Conservation (phyloP, 2,329 filamentous ascomycete species). For the Capronia americana region DNA sequence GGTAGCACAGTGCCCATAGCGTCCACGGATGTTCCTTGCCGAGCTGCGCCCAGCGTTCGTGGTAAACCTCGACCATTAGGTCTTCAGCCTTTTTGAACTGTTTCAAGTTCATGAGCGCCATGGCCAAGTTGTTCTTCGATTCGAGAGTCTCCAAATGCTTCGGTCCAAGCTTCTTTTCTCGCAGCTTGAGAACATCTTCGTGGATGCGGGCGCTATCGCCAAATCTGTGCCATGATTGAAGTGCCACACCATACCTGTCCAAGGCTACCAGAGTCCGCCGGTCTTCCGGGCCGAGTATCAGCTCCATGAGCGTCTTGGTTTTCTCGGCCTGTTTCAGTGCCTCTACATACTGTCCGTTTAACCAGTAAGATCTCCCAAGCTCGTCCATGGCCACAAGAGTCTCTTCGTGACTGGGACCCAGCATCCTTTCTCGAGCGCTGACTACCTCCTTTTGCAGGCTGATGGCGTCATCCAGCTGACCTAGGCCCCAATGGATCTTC, state of each 20-base stretch:
- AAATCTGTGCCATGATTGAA: constrained; percentile 32
- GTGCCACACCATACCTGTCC: constrained; percentile 30
- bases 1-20: constrained; percentile 35
- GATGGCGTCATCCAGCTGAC: constrained; percentile 32
- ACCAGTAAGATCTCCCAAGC: constrained; percentile 32
- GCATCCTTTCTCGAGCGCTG: constrained; percentile 20
- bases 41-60: constrained; percentile 26
- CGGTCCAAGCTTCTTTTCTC: constrained; percentile 4
- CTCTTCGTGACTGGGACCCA: constrained; percentile 22
- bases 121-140: constrained; percentile 21
- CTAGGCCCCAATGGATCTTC: constrained; percentile 30
- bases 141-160: constrained; percentile 12
- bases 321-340: constrained; percentile 22
- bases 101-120: constrained; percentile 28
- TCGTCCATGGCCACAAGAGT: constrained; percentile 33
- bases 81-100: constrained; percentile 27
- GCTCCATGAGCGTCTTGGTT: constrained; percentile 22
- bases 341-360: constrained; percentile 30
- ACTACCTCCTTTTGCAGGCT: constrained; percentile 27
- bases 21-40: constrained; percentile 38
- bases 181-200: constrained; percentile 24
- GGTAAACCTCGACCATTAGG: constrained; percentile 29
- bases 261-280: constrained; percentile 24
- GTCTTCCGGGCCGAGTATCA: constrained; percentile 25
- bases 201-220: constrained; percentile 31